Percentiles rank a stretch among this genome's conserved stretches.
Conservation (phyloP, 371 early-diverging fungal genomes). For the Phascolomyces articulosus region DNA sequence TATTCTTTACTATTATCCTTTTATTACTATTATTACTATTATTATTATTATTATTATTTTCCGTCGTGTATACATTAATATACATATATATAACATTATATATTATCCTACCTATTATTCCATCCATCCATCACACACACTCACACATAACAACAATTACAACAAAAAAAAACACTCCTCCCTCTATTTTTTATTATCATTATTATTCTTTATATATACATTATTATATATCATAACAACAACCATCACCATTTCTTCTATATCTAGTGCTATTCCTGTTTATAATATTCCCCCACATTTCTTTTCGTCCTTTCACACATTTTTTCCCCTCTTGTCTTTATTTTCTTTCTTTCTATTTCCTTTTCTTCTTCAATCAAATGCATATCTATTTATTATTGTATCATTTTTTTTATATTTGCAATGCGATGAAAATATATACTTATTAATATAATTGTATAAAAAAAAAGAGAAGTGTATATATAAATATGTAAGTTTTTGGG, state of each 20-base stretch:
- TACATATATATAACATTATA: not conserved
- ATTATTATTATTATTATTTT: too few relatives aligned
- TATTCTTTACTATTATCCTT: not conserved
- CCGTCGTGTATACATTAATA: slow-evolving; percentile 1
- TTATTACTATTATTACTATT: too few relatives aligned
- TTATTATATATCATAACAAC: not conserved
- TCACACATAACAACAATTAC: not conserved
- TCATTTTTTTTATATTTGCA: not conserved
- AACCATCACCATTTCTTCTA: slow-evolving; percentile 2
- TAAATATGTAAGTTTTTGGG: not conserved
- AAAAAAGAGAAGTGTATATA: not conserved
- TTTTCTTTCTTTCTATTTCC: too few relatives aligned
- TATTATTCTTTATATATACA: slow-evolving; percentile 3
- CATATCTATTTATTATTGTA: not conserved
- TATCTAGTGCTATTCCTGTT: slow-evolving; percentile 4
- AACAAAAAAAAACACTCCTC: too few relatives aligned
- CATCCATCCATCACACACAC: not conserved
- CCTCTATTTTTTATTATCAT: too few relatives aligned
- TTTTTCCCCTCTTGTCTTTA: too few relatives aligned
- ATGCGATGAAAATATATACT: too few relatives aligned
- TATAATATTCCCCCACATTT: not conserved
- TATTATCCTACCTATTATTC: slow-evolving; percentile 8
- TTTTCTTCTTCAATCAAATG: not conserved
- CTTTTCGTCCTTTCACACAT: not conserved
- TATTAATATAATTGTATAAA: too few relatives aligned